phyloP scores from a whole-genome alignment of 305 asterid species.

The Rubia balearica region DNA sequence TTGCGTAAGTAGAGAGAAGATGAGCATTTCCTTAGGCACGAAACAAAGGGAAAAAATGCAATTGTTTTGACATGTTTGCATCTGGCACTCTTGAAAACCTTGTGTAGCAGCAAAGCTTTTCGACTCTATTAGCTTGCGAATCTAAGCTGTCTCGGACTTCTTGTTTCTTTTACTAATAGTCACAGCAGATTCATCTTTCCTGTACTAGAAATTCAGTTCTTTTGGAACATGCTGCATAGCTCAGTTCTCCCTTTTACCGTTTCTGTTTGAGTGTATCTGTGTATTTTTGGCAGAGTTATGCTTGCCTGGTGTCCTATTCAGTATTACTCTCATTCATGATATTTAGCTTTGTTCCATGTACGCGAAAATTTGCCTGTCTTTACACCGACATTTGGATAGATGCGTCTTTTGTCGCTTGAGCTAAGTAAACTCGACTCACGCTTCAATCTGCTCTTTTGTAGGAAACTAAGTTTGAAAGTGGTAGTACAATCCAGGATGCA shows the following conservation, averaged over 20 bases:
- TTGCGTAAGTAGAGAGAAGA: not conserved
- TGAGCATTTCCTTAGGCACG: not conserved
- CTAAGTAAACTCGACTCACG: slow-evolving; percentile 1
- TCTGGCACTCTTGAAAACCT: not conserved
- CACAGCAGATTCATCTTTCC: too few species aligned
- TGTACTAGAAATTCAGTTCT: not conserved
- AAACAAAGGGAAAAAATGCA: not conserved
- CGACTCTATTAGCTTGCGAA: slow-evolving; percentile 3
- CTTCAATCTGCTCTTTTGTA: not conserved
- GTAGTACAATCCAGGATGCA: slow-evolving; percentile 31
- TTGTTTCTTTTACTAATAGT: not conserved
- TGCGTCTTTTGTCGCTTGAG: not conserved
- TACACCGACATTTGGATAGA: not conserved
- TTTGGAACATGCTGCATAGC: not conserved
- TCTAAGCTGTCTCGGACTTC: not conserved
- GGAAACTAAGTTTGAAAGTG: slow-evolving; percentile 11
- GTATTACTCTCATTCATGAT: not conserved
- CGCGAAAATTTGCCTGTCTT: not conserved
- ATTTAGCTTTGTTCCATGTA: not conserved
- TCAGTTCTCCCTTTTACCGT: not conserved
- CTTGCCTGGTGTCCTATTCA: not conserved
- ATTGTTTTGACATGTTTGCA: not conserved
- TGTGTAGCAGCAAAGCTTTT: slow-evolving; percentile 8
- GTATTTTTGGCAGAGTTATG: not conserved
- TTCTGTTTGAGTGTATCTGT: not conserved